Evolutionary conservation across 2,329 filamentous ascomycete species (phyloP), one percentile per base, ranked within the genome.

Genomic region (Fusarium poae): DNA sequence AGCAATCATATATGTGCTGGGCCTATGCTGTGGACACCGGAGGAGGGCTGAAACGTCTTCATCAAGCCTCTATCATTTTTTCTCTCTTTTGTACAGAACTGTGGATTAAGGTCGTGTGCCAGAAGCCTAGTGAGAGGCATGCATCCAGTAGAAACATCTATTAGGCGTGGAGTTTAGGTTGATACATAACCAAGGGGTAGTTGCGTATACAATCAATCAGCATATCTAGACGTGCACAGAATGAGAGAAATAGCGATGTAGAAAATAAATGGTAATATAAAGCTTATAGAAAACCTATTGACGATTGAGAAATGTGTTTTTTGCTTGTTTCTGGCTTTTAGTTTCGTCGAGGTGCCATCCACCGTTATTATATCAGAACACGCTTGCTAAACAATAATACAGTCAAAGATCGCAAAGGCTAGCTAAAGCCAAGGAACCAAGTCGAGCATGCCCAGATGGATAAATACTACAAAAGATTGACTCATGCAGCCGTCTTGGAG

Each of bases 1-100:
- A 77, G 81, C 37, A 84, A 88, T 68, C 81, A 80, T 23, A 80
- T 86, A 18, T 89, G 86, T 62, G 50, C 57, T 11, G 53, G 60
- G 0, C 74, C 73, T 9, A 77, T 78, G 74, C 55, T 78, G 5
- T 78, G 77, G 77, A 64, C 57, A 6, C 74, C 72, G 3, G 56
- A 63, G 3, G 62, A 72, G 10, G 57, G 66, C n/a, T 68, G 44
- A 50, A 29, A 40, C 15, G 15, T 23, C 6, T 16, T 13, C 11
- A 21, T 5, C 13, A 8, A 15, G n/a, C 11, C 18, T 20, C 32
- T 15, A 11, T 35, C 18, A 10, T 7, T 13, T 5, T 21, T 13
- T 5, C n/a, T 51, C 39, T 20, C 23, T 25, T 53, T 65, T 65
- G 37, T 54, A 18, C n/a, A 37, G 5, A 10, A 6, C 10, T 35